Conservation (phyloP, 352 stramenopile genomes). For the Pythium brassicae region DNA sequence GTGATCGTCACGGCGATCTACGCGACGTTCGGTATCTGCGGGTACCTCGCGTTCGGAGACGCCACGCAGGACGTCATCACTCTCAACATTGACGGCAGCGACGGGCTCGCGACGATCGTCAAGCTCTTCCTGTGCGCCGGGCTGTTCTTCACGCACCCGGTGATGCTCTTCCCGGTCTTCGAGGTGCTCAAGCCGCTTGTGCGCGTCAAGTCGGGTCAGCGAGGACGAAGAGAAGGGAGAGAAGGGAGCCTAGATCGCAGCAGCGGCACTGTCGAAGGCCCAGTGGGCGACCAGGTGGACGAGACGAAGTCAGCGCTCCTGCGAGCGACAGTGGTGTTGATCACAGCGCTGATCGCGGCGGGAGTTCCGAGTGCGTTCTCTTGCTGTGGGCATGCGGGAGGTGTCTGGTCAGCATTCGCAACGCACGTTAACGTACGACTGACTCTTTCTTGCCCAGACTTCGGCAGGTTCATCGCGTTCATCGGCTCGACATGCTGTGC, state of each 20-base stretch:
- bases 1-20: constrained; percentile 86
- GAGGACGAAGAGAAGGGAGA: constrained; percentile 2
- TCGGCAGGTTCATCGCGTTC: constrained; percentile 89
- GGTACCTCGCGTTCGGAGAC: constrained; percentile 84
- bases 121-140: constrained; percentile 84
- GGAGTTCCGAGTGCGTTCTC: constrained; percentile 48
- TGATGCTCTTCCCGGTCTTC: constrained; percentile 93
- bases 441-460: constrained; percentile 39
- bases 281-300: constrained; percentile 1
- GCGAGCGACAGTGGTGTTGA: constrained; percentile 59
- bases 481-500: constrained; percentile 90
- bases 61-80: constrained; percentile 86
- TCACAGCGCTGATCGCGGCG: constrained; percentile 76
- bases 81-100: constrained; percentile 72
- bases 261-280: neutral
- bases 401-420: neutral
- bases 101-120: constrained; percentile 67
- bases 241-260: neutral
- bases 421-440: too few species aligned
- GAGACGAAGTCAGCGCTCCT: constrained; percentile 35
- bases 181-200: constrained; percentile 54
- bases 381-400: too few species aligned
- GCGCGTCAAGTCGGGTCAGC: constrained; percentile 12
- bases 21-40: constrained; percentile 80
- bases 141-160: constrained; percentile 90